Evolutionary conservation across 148 eudicot genomes (phyloP).

Genomic region (Drosera capensis): DNA sequence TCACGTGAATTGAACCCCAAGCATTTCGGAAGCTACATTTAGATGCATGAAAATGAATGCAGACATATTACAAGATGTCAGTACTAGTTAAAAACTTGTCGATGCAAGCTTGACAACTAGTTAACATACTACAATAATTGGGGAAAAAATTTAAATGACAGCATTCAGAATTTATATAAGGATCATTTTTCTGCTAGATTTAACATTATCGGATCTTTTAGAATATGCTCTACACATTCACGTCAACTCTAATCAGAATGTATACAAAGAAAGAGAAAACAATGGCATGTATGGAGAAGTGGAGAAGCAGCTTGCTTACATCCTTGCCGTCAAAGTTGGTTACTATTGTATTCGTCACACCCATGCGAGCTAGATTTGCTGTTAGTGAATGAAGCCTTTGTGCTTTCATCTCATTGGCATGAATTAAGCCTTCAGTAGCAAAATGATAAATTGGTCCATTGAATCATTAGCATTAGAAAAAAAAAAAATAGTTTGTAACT

Average conservation of each 20-base stretch:
- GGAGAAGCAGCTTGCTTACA: constrained; percentile 23
- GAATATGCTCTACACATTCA: too few relatives aligned
- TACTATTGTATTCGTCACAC: constrained; percentile 83
- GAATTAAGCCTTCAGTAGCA: constrained; percentile 43
- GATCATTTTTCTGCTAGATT: too few relatives aligned
- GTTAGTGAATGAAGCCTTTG: constrained; percentile 78
- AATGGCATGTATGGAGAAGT: too few relatives aligned
- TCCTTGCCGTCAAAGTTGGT: constrained; percentile 90
- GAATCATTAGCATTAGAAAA: not conserved
- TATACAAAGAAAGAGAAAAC: too few relatives aligned
- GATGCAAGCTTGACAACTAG: not conserved
- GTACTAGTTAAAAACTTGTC: not conserved
- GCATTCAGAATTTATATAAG: too few relatives aligned
- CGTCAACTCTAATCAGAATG: too few relatives aligned
- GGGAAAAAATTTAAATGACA: too few relatives aligned
- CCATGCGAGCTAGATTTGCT: constrained; percentile 86
- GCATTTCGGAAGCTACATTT: constrained; percentile 65
- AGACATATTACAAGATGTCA: not conserved
- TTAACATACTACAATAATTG: too few relatives aligned
- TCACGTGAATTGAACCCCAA: constrained; percentile 73
- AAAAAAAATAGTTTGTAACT: not conserved
- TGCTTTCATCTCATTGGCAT: constrained; percentile 89
- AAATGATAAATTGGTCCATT: not conserved
- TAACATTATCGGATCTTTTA: too few relatives aligned
- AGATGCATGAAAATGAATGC: constrained; percentile 3